Evolutionary conservation across 108 stramenopile genomes (phyloP), one percentile per base, ranked within the genome.

Genomic region (Nannochloropsis gaditana): DNA sequence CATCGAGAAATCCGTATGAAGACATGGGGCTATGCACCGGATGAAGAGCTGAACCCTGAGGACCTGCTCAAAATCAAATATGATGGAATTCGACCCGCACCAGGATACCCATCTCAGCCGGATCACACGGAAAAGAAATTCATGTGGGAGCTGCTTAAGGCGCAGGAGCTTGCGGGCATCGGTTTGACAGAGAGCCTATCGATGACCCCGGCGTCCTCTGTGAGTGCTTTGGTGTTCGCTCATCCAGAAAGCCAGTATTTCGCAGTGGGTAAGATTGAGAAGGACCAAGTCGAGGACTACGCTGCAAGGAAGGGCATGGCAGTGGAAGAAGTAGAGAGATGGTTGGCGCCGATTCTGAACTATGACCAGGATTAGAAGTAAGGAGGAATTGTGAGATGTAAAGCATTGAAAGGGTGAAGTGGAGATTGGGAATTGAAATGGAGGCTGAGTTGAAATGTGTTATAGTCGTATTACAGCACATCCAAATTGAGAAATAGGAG

Each of bases 1-100:
- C 99, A 99, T 85, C 93, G 95, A 43, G 95, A 95, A 59, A 97
- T 99, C 45, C 95, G 99, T 47, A 87, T 89, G 59, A 93, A 97
- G 45, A 90, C 97, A 84, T 99, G 99, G 99, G 99, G 99, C 41
- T 99, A 97, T 90, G 98, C 97, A 44, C 84, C 87, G 8, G 92
- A 92, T 45, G 97, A 98, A 84, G 86, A 90, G 44, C 88, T 98
- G 80, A 87, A 92, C 80, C 95, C 96, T 83, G 93, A 92, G 43
- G 99, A 99, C 90, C 90, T 99, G 44, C 91, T 99, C 47, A 98
- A 98, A 93, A 95, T 98, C 87, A 98, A 97, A 90, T 99, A 99
- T 92, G 95, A 97, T 80, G 99, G 99, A 44, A 97, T 99, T 86
- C 95, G 99, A 45, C 99, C 99, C 44, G 99, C 99, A 42, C 99